Conservation (phyloP, 1,284 basidiomycete species). For the Heterobasidion irregulare region DNA sequence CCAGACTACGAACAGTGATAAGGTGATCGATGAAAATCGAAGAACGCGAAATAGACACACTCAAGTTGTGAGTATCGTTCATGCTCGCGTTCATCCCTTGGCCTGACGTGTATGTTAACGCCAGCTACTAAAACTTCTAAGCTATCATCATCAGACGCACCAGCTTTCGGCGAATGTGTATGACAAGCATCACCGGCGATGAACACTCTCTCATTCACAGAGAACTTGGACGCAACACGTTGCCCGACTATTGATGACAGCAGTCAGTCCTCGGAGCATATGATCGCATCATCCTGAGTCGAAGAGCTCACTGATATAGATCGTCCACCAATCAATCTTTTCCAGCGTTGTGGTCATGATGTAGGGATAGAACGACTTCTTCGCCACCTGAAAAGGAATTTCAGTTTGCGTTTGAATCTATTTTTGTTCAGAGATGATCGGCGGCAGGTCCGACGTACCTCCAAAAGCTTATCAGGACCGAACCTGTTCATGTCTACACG, state of each 20-base stretch:
- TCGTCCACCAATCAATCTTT: constrained; percentile 73
- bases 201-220: constrained; percentile 63
- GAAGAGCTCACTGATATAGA: constrained; percentile 45
- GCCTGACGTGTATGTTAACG: constrained; percentile 34
- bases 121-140: background rate
- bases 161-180: constrained; percentile 74
- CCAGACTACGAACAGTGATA: constrained; percentile 41
- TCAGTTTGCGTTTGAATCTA: background rate
- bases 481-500: constrained; percentile 56
- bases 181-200: constrained; percentile 81
- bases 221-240: constrained; percentile 65
- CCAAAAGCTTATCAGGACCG: constrained; percentile 52
- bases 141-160: constrained; percentile 7
- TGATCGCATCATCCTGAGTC: background rate
- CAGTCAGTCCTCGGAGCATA: too few species aligned
- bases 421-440: background rate
- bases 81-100: constrained; percentile 70
- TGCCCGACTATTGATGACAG: constrained; percentile 48
- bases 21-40: background rate
- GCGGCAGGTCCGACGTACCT: constrained; percentile 26
- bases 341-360: constrained; percentile 42
- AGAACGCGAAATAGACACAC: constrained; percentile 21
- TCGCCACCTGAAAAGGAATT: constrained; percentile 33
- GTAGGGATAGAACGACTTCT: constrained; percentile 64
- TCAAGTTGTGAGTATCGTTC: constrained; percentile 77